Percentiles rank a stretch among this genome's conserved stretches.
phyloP scores from a whole-genome alignment of 1,284 basidiomycete species.

The Pholiota adiposa region DNA sequence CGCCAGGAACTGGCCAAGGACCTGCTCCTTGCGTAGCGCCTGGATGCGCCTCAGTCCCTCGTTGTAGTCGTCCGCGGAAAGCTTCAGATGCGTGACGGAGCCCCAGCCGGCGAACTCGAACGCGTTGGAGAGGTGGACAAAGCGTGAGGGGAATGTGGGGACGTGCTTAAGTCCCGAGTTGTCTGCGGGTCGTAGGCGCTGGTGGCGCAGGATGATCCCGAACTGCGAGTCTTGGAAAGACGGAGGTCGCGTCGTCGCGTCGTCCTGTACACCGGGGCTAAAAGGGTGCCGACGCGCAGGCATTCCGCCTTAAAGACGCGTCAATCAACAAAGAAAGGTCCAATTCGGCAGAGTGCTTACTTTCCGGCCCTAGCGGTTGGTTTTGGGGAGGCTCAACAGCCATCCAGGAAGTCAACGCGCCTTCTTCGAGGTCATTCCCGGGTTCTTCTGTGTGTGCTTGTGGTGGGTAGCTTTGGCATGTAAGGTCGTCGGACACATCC shows the following conservation, averaged over 20 bases:
- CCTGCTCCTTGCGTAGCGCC: conserved; percentile 34
- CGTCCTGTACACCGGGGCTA: background rate
- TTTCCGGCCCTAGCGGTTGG: background rate
- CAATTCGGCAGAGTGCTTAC: background rate
- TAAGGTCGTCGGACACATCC: conserved; percentile 4
- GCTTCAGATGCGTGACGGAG: conserved; percentile 45
- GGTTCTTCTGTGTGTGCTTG: background rate
- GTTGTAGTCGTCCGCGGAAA: conserved; percentile 42
- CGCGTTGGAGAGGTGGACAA: conserved; percentile 63
- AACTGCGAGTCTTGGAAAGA: conserved; percentile 52
- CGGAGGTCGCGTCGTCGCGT: conserved; percentile 33
- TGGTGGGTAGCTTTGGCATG: background rate
- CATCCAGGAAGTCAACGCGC: conserved; percentile 13
- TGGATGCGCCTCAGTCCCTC: conserved; percentile 42
- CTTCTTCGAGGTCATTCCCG: background rate
- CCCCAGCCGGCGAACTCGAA: conserved; percentile 77
- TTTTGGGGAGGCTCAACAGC: conserved; percentile 21
- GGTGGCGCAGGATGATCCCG: conserved; percentile 61
- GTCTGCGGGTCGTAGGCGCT: conserved; percentile 49
- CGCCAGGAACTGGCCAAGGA: conserved; percentile 60
- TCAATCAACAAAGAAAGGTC: background rate
- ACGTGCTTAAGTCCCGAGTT: conserved; percentile 49
- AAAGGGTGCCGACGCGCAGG: background rate
- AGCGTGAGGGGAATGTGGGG: conserved; percentile 55
- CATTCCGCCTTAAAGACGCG: background rate